Evolutionary conservation across 306 rosid genomes (phyloP).

Genomic region (Vicia villosa): DNA sequence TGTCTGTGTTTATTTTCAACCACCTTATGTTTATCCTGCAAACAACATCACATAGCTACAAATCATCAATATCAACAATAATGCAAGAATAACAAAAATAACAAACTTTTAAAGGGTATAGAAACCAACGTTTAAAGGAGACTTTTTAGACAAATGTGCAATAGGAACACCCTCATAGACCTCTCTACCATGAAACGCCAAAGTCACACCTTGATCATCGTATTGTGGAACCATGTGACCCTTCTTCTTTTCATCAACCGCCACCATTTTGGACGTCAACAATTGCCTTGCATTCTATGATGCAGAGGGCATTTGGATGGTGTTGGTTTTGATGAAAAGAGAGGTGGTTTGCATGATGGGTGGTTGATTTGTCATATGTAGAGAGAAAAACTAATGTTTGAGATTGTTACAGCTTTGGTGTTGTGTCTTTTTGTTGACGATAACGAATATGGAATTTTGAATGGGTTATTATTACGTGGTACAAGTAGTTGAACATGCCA

Average conservation of each 20-base stretch:
- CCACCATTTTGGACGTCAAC: slow-evolving; percentile 28
- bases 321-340: slow-evolving; percentile 18
- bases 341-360: slow-evolving; percentile 5
- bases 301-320: slow-evolving; percentile 10
- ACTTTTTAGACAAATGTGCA: slow-evolving; percentile 35
- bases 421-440: background rate
- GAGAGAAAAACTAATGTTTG: background rate
- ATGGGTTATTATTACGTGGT: background rate
- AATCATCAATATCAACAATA: slow-evolving; percentile 10
- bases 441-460: background rate
- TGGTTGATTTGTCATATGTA: slow-evolving; percentile 16
- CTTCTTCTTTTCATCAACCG: slow-evolving; percentile 2
- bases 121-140: slow-evolving; percentile 44
- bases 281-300: slow-evolving; percentile 22
- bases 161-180: slow-evolving; percentile 31
- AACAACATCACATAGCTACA: slow-evolving; percentile 41
- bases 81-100: slow-evolving; percentile 5
- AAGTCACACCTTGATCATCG: slow-evolving; percentile 25
- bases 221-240: slow-evolving; percentile 26
- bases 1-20: too few relatives aligned
- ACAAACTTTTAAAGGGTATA: slow-evolving; percentile 26
- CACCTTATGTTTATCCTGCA: slow-evolving; percentile 54
- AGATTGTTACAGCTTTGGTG: slow-evolving; percentile 5
- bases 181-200: slow-evolving; percentile 30
- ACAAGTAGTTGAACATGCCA: background rate